Evolutionary conservation across 2,329 filamentous ascomycete species (phyloP).

Genomic region (Sordariomycetes sp.): DNA sequence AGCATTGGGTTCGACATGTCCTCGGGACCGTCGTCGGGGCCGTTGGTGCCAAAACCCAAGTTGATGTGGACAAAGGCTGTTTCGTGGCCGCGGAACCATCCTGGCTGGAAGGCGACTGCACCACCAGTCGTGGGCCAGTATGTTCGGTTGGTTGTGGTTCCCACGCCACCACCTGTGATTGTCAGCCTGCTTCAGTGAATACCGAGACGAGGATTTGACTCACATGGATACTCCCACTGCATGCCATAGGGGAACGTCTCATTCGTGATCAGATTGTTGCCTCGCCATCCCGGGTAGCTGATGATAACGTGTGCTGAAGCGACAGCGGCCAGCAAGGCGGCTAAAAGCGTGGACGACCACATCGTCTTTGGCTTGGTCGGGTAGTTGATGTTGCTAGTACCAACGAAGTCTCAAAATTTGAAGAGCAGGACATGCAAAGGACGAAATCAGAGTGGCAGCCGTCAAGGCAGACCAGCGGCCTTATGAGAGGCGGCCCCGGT

Average conservation of each 20-base stretch:
- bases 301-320: conserved; percentile 70
- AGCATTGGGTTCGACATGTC: conserved; percentile 88
- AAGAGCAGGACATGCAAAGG: no score
- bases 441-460: no score
- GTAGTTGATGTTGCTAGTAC: no score
- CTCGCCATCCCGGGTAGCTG: conserved; percentile 79
- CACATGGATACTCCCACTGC: conserved; percentile 95
- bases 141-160: conserved; percentile 70
- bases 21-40: conserved; percentile 53
- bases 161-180: conserved; percentile 69
- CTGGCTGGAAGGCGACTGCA: conserved; percentile 82
- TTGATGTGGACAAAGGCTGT: conserved; percentile 85
- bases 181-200: conserved; percentile 4
- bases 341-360: conserved; percentile 31
- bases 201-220: conserved; percentile 23
- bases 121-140: conserved; percentile 86
- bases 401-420: no score
- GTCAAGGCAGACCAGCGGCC: no score
- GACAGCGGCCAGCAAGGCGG: conserved; percentile 36
- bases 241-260: conserved; percentile 77
- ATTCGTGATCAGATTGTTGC: conserved; percentile 76
- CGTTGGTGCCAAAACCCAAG: conserved; percentile 69
- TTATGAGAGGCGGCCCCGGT: no score
- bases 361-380: no score
- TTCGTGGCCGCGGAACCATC: conserved; percentile 88